Conservation (phyloP, 192 early-diverging fungal species). For the Rhizophagus clarus region DNA sequence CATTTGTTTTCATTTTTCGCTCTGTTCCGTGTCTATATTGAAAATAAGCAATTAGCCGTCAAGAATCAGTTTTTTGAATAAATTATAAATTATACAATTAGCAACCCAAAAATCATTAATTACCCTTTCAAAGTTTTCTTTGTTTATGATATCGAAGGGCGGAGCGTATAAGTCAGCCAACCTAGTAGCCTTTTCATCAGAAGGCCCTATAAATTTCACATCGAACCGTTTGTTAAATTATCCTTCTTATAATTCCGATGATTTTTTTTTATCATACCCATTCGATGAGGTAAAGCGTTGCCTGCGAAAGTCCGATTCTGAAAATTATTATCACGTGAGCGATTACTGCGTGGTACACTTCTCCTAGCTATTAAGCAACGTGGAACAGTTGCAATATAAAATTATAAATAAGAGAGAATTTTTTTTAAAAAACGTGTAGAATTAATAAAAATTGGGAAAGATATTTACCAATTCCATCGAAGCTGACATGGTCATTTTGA, state of each 20-base stretch:
- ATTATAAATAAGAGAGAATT: not conserved
- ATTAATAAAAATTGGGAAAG: constrained; percentile 28
- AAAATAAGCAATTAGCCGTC: not conserved
- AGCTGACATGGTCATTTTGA: constrained; percentile 15
- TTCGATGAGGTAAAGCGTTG: not conserved
- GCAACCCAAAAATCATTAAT: not conserved
- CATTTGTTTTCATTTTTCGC: constrained; percentile 71
- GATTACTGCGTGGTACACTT: not conserved
- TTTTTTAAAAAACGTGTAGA: not conserved
- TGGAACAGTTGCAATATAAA: not conserved
- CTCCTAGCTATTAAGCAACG: not conserved
- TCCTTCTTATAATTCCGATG: not conserved
- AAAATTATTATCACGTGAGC: not conserved
- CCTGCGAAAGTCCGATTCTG: not conserved
- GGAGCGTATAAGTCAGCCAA: constrained; percentile 83
- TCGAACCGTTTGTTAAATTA: not conserved
- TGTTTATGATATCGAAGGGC: constrained; percentile 86
- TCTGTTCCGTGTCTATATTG: constrained; percentile 58
- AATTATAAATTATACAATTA: not conserved
- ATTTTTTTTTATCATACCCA: not conserved
- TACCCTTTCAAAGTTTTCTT: constrained; percentile 70
- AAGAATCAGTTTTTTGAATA: not conserved
- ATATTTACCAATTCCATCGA: constrained; percentile 25
- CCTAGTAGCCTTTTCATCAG: constrained; percentile 41
- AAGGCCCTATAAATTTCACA: not conserved